Base-by-base conservation (phyloP, 2,329 filamentous ascomycete species). In the Dendryphion nanum region DNA sequence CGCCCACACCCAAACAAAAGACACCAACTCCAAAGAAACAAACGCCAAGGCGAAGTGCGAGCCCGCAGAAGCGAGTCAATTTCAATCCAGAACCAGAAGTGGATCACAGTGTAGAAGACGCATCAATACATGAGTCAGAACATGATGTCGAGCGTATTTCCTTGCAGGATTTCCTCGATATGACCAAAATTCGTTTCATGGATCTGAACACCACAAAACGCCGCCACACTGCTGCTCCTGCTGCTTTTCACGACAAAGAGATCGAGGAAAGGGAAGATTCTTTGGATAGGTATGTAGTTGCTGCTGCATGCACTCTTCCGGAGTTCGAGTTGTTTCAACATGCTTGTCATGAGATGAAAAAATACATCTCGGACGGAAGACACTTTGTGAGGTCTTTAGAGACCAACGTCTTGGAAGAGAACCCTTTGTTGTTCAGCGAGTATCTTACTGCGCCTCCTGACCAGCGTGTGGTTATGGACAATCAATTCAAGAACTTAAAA, bases 151-250 rank as follows among this genome's bases (percentile, higher is more conserved):
- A 83, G 18, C 76, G 75, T 16, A 89, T 95, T 37, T 85, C 90
- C 31, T 74, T 98, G 3, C 89, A 95, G 52, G 86, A 95, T 37
- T 98, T 98, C 67, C 71, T 98, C 30, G 88, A 94, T 46, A 83
- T 95, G 81, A 96, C 91, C 2, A 94, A 88, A 42, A 95, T 98
- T 55, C 87, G 90, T 37, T 98, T 98, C 69, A 96, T 98, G 86
- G 93, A 98, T 61, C 75, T 98, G 34, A 95, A 85, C n/a, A 95
- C 91, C 0, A 96, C 90, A 1, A 97, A 97, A 63, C 78, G 91
- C 50, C 79, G 93, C 38, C 86, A 94, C 53, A 97, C 91, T 0
- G 82, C 85, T 31, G 63, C 61, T 18, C 63, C 63, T 23, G 44
- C 61, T 24, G 51, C 55, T 1, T 66, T 66, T 38, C 57, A 55